Percentiles rank a stretch among this genome's conserved stretches.
Conservation (phyloP, 257 asterid species). For the Galeopsis tetrahit region DNA sequence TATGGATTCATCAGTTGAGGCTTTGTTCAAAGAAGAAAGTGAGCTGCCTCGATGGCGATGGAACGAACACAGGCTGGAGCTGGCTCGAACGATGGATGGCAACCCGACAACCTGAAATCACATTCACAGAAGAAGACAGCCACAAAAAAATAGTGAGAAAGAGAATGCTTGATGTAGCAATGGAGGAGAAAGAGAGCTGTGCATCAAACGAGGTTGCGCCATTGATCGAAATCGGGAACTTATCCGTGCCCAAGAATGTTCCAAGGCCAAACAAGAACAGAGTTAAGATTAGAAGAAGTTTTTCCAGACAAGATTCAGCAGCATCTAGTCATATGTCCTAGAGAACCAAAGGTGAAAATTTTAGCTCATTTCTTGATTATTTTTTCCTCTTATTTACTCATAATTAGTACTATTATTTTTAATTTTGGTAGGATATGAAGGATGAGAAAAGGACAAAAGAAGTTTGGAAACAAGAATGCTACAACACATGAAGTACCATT, state of each 20-base stretch:
- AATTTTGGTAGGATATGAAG: constrained; percentile 34
- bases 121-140: constrained; percentile 22
- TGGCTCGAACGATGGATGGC: constrained; percentile 79
- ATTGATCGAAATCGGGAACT: constrained; percentile 30
- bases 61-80: constrained; percentile 50
- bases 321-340: constrained; percentile 36
- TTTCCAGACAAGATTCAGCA: constrained; percentile 37
- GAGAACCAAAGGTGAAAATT: constrained; percentile 41
- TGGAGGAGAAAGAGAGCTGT: constrained; percentile 62
- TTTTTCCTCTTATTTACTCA: not conserved
- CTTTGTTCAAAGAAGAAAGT: constrained; percentile 54
- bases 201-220: constrained; percentile 60
- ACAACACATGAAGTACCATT: constrained; percentile 27
- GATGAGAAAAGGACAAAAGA: constrained; percentile 44
- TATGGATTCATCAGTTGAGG: constrained; percentile 44
- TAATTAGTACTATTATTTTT: not conserved
- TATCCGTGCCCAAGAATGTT: constrained; percentile 28
- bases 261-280: constrained; percentile 39
- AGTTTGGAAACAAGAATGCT: constrained; percentile 31
- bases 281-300: constrained; percentile 32
- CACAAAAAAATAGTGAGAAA: constrained; percentile 27
- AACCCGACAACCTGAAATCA: constrained; percentile 50
- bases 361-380: not conserved
- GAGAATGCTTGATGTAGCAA: constrained; percentile 38
- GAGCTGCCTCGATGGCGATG: constrained; percentile 30